Base-by-base conservation (phyloP, 345 rosid species). In the Gossypioides kirkii region DNA sequence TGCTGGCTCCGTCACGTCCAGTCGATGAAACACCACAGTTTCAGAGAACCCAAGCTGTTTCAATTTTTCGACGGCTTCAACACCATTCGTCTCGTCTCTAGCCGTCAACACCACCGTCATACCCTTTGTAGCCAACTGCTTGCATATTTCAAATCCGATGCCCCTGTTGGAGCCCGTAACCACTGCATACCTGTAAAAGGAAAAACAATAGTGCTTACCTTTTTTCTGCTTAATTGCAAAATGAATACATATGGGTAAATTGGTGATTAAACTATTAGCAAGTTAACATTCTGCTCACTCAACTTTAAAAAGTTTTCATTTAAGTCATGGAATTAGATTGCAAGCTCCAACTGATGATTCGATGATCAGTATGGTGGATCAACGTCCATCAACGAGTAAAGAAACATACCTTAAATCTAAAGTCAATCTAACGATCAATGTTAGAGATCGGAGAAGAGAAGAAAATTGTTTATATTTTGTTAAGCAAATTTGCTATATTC, bases 121-220 rank as follows among this genome's bases (percentile, higher is more conserved):
- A 6, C 77, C 84, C 0, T 69, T 71, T 1, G 62, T 41, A 68
- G 83, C 81, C 60, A 81, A 23, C 52, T 79, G 81, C 49, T 50
- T 63, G 61, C 82, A 81, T 68, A 84, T 65, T 67, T 79, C 81
- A 8, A 81, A 73, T 42, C 83, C 83, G 12, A 83, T 76, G 3
- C 86, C 86, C 63, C 47, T 80, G 69, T 80, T 80, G 4, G 56
- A 73, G 9, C 86, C 84, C 0, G 84, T 80, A 47, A 78, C 82
- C 18, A 83, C 80, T 9, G 82, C 80, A 68, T 56, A 71, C 50
- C 84, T 80, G 61, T n/a, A 18, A 25, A 42, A 10, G 9, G 11
- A 53, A 47, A 25, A 28, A 18, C 26, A 22, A 56, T 56, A 32
- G 61, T 9, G 26, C 9, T 53, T 53, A 53, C 26, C 12, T 22